Evolutionary conservation across 129 eudicot genomes (phyloP).

Genomic region (Ambrosia artemisiifolia): DNA sequence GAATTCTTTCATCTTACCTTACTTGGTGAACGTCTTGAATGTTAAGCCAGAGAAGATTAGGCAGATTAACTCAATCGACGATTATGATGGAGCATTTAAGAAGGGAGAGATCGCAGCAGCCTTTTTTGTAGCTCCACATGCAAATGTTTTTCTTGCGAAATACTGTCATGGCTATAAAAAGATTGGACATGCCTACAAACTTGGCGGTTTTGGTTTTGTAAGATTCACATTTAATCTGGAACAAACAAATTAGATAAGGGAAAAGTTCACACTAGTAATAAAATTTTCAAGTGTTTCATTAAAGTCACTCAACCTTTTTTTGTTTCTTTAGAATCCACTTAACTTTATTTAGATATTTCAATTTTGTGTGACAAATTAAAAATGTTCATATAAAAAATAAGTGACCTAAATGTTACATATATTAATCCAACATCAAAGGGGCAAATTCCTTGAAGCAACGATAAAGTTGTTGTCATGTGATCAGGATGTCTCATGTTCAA

Average conservation of each 20-base stretch:
- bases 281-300: no score
- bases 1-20: constrained; percentile 47
- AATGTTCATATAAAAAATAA: no score
- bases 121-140: constrained; percentile 56
- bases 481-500: no score
- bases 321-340: no score
- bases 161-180: constrained; percentile 44
- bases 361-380: no score
- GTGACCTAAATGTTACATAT: no score
- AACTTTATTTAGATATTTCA: no score
- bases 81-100: constrained; percentile 44
- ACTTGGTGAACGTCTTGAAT: constrained; percentile 41
- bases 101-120: constrained; percentile 52
- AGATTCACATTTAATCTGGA: neutral
- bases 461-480: no score
- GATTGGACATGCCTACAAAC: constrained; percentile 37
- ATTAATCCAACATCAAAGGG: no score
- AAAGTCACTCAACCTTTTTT: no score
- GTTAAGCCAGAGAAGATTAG: constrained; percentile 38
- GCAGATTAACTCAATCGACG: constrained; percentile 32
- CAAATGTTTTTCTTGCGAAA: constrained; percentile 53
- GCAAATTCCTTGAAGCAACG: no score
- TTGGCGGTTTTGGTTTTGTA: constrained; percentile 71
- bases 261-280: no score
- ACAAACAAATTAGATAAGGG: neutral